These are phyloP conservation scores for Scytalidium sp. DNA, from an alignment of 2,329 filamentous ascomycete species.

Conservation along the genomic window DNA sequence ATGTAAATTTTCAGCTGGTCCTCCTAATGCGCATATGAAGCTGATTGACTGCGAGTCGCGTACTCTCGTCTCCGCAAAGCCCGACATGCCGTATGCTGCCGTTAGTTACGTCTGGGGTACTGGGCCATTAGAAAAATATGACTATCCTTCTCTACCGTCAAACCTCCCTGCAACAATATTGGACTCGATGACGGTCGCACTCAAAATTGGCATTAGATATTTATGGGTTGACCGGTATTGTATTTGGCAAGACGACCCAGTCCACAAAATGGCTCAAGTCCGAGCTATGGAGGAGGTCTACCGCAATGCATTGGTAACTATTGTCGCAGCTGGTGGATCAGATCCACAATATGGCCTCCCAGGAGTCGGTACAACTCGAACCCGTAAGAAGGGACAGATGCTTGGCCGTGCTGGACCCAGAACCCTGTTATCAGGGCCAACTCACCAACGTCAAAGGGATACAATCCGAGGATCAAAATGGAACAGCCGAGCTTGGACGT, in stretches of 20 bases:
- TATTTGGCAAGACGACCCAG: constrained; percentile 18
- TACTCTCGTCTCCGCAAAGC: not conserved
- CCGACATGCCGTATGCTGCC: constrained; percentile 4
- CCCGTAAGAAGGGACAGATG: not conserved
- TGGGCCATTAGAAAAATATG: not conserved
- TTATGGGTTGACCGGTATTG: constrained; percentile 30
- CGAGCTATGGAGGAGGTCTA: constrained; percentile 17
- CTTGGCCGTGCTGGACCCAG: not conserved
- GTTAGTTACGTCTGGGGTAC: constrained; percentile 13
- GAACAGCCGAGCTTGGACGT: constrained; percentile 7
- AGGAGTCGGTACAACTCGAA: not conserved
- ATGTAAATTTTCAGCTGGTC: not conserved
- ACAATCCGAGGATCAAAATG: constrained; percentile 2
- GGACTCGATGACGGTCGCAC: constrained; percentile 19
- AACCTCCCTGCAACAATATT: constrained; percentile 14
- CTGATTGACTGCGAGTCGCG: constrained; percentile 8
- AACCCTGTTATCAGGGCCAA: not conserved
- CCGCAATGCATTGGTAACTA: constrained; percentile 11
- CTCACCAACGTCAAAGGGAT: not conserved
- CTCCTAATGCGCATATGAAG: not conserved
- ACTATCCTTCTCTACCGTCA: not conserved
- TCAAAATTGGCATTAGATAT: constrained; percentile 18
- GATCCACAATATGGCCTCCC: constrained; percentile 16
- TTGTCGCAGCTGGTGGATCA: constrained; percentile 17
- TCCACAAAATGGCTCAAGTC: constrained; percentile 8